A percentile compares a stretch with the other conserved stretches of the same genome.
Conservation (phyloP, 257 asterid genomes). For the Handroanthus guayacan region DNA sequence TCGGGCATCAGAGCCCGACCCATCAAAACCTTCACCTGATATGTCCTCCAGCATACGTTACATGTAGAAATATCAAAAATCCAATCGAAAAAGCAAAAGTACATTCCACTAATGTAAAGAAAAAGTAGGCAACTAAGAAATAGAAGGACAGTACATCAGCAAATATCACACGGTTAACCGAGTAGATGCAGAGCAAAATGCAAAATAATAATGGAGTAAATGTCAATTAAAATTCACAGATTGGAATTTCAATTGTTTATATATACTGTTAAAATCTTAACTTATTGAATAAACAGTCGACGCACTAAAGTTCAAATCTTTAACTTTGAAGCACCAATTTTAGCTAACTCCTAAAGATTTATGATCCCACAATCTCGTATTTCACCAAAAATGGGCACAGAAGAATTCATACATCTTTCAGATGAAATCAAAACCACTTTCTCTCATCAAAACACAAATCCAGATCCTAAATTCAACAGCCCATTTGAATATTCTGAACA, state of each 20-base stretch:
- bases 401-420: neutral
- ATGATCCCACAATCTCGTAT: constrained; percentile 1
- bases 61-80: neutral
- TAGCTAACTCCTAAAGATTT: neutral
- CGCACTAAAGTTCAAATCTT: no score
- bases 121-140: no score
- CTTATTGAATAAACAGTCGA: no score
- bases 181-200: no score
- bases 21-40: constrained; percentile 18
- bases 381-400: constrained; percentile 6
- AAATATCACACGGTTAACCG: no score
- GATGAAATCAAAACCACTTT: constrained; percentile 3
- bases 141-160: neutral
- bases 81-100: neutral
- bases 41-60: neutral
- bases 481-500: constrained; percentile 12
- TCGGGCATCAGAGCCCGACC: constrained; percentile 1
- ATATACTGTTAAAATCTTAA: no score
- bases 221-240: no score
- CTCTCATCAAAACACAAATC: constrained; percentile 21
- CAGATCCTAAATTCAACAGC: constrained; percentile 17
- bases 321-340: no score
- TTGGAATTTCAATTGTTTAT: no score
- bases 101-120: neutral
- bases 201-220: no score